Percentiles rank a stretch among this genome's conserved stretches.
These are phyloP conservation scores for Malus hybrid DNA, from an alignment of 331 rosid species.

Conservation along the genomic window DNA sequence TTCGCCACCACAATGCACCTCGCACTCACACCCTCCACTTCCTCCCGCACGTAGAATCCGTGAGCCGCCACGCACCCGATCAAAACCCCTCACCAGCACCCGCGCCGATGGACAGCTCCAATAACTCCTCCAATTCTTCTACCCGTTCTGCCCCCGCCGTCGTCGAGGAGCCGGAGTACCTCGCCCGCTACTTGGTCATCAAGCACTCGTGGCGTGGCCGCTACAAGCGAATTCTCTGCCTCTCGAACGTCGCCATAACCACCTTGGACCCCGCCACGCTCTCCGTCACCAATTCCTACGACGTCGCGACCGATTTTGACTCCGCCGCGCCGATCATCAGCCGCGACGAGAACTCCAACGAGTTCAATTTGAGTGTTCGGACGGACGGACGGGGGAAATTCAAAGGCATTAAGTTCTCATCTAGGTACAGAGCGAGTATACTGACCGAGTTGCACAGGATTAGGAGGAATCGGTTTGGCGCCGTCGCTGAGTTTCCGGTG, in stretches of 20 bases:
- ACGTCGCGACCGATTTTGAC: constrained; percentile 63
- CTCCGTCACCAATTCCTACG: constrained; percentile 76
- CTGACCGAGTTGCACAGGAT: constrained; percentile 84
- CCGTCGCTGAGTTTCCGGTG: constrained; percentile 80
- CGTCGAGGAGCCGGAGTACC: constrained; percentile 79
- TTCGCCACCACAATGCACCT: constrained; percentile 67
- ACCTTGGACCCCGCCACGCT: constrained; percentile 92
- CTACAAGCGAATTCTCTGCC: constrained; percentile 82
- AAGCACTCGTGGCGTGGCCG: constrained; percentile 99
- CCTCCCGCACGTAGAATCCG: constrained; percentile 62
- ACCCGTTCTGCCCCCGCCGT: constrained; percentile 30
- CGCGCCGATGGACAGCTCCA: constrained; percentile 43
- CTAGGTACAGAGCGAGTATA: constrained; percentile 76
- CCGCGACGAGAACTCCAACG: constrained; percentile 78
- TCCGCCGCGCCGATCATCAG: constrained; percentile 60
- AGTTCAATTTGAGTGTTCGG: constrained; percentile 72
- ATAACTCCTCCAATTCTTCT: not conserved
- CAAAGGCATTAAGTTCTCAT: constrained; percentile 79
- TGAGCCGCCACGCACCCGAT: constrained; percentile 49
- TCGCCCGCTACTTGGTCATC: constrained; percentile 73
- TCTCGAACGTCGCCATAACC: constrained; percentile 47
- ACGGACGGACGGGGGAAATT: constrained; percentile 93
- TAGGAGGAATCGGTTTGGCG: constrained; percentile 61
- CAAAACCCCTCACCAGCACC: constrained; percentile 25
- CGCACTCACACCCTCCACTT: constrained; percentile 71